Evolutionary conservation across 2,329 filamentous ascomycete genomes (phyloP).

Genomic region (Meredithiella fracta): DNA sequence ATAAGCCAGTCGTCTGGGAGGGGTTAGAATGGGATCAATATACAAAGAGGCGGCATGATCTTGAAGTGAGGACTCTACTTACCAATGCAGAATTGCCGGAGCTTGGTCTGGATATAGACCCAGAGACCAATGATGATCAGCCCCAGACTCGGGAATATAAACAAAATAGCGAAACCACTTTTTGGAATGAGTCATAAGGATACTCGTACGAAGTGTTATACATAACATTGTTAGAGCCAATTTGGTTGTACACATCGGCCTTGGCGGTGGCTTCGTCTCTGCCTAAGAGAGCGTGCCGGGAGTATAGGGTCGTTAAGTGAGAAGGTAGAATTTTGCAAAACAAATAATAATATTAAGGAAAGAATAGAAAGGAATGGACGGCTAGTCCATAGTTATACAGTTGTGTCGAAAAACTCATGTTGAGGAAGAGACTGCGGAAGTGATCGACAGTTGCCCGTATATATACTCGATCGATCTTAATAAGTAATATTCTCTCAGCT

Average conservation of each 20-base stretch:
- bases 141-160: slow-evolving; percentile 21
- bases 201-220: slow-evolving; percentile 1
- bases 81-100: slow-evolving; percentile 20
- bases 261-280: no score
- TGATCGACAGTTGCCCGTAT: no score
- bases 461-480: no score
- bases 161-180: slow-evolving; percentile 20
- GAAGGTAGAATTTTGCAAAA: no score
- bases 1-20: slow-evolving; percentile 19
- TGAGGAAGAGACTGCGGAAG: no score
- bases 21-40: neutral
- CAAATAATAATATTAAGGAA: neutral
- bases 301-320: no score
- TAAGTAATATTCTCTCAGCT: no score
- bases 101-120: slow-evolving; percentile 19
- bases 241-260: no score
- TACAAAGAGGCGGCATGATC: slow-evolving; percentile 1
- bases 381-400: neutral
- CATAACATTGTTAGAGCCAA: neutral
- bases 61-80: slow-evolving; percentile 7
- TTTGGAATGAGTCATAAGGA: slow-evolving; percentile 19
- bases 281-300: no score
- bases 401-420: no score
- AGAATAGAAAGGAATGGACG: neutral
- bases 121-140: slow-evolving; percentile 18